Evolutionary conservation across 176 grass and related monocot species (phyloP).

Genomic region (Puya raimondii): DNA sequence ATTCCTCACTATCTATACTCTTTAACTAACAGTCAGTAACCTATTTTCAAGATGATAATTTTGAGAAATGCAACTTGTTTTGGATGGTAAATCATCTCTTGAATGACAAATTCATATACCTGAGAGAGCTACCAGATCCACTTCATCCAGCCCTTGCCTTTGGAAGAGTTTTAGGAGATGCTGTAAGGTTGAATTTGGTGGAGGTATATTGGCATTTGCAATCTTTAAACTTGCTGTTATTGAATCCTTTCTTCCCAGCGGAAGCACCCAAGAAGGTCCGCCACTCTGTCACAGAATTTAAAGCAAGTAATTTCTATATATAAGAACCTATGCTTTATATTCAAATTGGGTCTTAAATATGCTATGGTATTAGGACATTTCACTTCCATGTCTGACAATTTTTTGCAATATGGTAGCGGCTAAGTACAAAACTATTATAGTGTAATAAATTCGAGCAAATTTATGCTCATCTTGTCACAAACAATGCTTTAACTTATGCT

Average conservation of each 20-base stretch:
- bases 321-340: background rate
- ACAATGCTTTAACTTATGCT: constrained; percentile 7
- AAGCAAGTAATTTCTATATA: background rate
- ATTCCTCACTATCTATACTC: no score
- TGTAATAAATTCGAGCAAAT: background rate
- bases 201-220: constrained; percentile 75
- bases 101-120: constrained; percentile 18
- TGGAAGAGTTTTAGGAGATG: constrained; percentile 49
- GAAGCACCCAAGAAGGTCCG: constrained; percentile 74
- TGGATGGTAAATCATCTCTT: background rate
- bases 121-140: constrained; percentile 63
- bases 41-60: background rate
- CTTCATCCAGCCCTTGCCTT: constrained; percentile 61
- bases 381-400: background rate
- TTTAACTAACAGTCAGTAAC: no score
- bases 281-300: constrained; percentile 39
- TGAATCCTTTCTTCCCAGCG: constrained; percentile 81
- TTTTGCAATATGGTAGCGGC: background rate
- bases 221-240: constrained; percentile 62
- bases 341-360: background rate
- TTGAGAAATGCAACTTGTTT: background rate
- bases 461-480: background rate
- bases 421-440: constrained; percentile 1
- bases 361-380: background rate
- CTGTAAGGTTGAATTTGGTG: constrained; percentile 61